These are phyloP conservation scores for Lentinula sp. DNA, from an alignment of 768 basidiomycete species.

Conservation along the genomic window DNA sequence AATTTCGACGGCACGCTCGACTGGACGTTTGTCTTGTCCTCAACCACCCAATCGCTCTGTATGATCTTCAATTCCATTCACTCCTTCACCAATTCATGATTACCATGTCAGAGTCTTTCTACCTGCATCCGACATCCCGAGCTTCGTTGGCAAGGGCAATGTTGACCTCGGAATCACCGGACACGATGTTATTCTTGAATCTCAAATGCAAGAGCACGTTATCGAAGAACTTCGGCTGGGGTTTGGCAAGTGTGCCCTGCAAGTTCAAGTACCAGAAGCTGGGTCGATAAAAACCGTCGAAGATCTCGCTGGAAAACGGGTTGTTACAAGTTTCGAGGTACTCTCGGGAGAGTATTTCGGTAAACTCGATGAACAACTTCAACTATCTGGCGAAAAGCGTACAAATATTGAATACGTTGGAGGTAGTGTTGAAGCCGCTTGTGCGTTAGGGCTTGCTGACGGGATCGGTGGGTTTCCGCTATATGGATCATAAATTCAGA, in stretches of 20 bases:
- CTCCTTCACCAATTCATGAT: background rate
- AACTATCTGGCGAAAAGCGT: conserved; percentile 44
- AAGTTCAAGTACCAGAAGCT: conserved; percentile 86
- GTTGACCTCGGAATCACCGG: conserved; percentile 97
- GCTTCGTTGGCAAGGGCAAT: conserved; percentile 96
- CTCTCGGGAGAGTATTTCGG: conserved; percentile 76
- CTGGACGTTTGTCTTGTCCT: conserved; percentile 91
- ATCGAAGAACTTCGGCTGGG: conserved; percentile 78
- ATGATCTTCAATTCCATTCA: conserved; percentile 19
- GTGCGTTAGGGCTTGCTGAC: conserved; percentile 92
- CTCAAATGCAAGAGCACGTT: conserved; percentile 73
- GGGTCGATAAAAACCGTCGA: conserved; percentile 65
- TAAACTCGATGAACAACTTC: conserved; percentile 48
- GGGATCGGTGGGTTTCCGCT: conserved; percentile 69
- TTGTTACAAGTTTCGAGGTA: conserved; percentile 95
- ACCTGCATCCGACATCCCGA: conserved; percentile 94
- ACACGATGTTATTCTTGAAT: conserved; percentile 93
- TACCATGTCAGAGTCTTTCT: conserved; percentile 73
- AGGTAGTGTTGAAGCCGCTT: conserved; percentile 97
- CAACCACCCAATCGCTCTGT: conserved; percentile 95
- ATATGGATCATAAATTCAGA: background rate
- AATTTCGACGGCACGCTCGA: conserved; percentile 82
- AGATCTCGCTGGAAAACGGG: conserved; percentile 81
- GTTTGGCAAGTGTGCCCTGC: conserved; percentile 87
- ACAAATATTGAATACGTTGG: conserved; percentile 95